Evolutionary conservation across 2,329 filamentous ascomycete genomes (phyloP).

Genomic region (Lachnellula hyalina): DNA sequence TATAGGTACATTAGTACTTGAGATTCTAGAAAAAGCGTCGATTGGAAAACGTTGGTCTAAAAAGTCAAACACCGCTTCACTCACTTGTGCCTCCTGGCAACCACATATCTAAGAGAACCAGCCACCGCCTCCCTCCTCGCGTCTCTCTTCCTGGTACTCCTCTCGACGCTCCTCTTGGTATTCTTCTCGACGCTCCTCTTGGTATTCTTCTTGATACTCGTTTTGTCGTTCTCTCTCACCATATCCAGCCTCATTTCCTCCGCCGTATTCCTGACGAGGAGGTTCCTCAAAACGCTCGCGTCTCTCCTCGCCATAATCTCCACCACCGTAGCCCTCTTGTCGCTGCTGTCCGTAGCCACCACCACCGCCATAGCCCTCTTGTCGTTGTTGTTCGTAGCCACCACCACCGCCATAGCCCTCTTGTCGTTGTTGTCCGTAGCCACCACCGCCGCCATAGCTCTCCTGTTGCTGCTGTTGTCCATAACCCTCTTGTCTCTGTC

Average conservation of each 20-base stretch:
- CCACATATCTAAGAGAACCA: slow-evolving; percentile 14
- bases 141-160: slow-evolving; percentile 6
- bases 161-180: slow-evolving; percentile 5
- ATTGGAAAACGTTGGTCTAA: no score
- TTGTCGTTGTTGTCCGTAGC: slow-evolving; percentile 25
- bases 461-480: slow-evolving; percentile 13
- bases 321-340: neutral
- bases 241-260: slow-evolving; percentile 24
- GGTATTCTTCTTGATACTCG: neutral
- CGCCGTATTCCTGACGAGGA: slow-evolving; percentile 13
- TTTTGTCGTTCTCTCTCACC: neutral
- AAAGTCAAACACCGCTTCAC: no score
- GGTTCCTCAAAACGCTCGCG: slow-evolving; percentile 13
- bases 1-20: no score
- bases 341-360: no score
- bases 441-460: slow-evolving; percentile 17
- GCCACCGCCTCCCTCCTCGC: slow-evolving; percentile 17
- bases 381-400: no score
- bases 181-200: slow-evolving; percentile 3
- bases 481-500: slow-evolving; percentile 6
- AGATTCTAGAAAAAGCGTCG: no score
- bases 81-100: no score
- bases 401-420: neutral
- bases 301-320: slow-evolving; percentile 17
- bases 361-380: no score